These are phyloP conservation scores for Dalbergia oliveri DNA, from an alignment of 306 rosid species.

Conservation along the genomic window DNA sequence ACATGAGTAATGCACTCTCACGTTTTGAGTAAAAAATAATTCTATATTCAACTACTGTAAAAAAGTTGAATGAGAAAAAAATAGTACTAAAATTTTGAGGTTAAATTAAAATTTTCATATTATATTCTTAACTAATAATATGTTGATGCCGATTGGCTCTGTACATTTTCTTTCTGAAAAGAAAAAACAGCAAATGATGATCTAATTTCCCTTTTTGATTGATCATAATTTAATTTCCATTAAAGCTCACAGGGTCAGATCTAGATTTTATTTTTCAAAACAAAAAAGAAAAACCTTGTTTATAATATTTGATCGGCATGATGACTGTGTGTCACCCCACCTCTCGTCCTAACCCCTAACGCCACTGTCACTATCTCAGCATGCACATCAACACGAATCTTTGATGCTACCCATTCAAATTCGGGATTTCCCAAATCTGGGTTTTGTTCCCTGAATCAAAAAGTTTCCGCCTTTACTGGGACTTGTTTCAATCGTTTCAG, in stretches of 20 bases:
- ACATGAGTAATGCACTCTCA: too few relatives aligned
- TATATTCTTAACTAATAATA: neutral
- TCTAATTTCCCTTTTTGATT: neutral
- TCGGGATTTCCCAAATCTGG: constrained; percentile 16
- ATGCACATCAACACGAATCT: constrained; percentile 33
- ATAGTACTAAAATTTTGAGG: too few relatives aligned
- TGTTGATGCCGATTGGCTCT: neutral
- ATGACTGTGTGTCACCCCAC: neutral
- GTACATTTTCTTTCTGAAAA: neutral
- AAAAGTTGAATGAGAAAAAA: too few relatives aligned
- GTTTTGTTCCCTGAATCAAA: neutral
- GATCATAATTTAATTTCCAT: constrained; percentile 4
- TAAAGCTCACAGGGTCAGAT: neutral
- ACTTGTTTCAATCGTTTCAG: constrained; percentile 13
- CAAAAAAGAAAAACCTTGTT: too few relatives aligned
- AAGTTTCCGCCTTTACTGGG: constrained; percentile 48
- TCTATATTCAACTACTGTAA: too few relatives aligned
- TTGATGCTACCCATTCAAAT: constrained; percentile 29
- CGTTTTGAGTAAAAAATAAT: too few relatives aligned
- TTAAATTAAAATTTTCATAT: neutral
- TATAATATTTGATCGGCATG: too few relatives aligned
- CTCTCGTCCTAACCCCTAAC: constrained; percentile 27
- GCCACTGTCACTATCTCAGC: constrained; percentile 47
- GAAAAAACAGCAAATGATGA: neutral
- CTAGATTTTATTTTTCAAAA: neutral